These are phyloP conservation scores for Tolypocladium nubicola DNA, from an alignment of 2,329 filamentous ascomycete genomes.

Conservation along the genomic window DNA sequence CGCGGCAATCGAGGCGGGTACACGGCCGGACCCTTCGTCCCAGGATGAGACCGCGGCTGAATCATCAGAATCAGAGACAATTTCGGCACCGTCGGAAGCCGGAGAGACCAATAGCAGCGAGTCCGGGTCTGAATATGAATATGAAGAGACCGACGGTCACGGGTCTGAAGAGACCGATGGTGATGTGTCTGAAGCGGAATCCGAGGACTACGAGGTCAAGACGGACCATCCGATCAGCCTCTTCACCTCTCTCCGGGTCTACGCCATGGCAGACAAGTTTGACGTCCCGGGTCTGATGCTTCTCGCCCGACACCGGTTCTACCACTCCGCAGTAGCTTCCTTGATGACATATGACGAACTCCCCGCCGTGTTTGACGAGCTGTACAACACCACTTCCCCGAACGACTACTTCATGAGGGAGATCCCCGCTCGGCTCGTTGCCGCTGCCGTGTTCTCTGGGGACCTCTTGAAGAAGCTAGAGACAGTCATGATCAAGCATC, in stretches of 20 bases:
- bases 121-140: too few relatives aligned
- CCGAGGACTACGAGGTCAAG: neutral
- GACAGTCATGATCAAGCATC: constrained; percentile 12
- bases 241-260: constrained; percentile 14
- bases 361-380: constrained; percentile 12
- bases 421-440: constrained; percentile 10
- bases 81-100: too few relatives aligned
- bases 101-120: too few relatives aligned
- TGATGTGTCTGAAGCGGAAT: neutral
- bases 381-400: constrained; percentile 10
- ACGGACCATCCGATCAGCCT: neutral
- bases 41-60: too few relatives aligned
- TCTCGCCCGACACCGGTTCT: constrained; percentile 18
- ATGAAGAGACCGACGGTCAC: too few relatives aligned
- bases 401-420: constrained; percentile 10
- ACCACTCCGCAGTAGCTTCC: constrained; percentile 7
- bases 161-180: too few relatives aligned
- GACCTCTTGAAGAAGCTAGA: constrained; percentile 4
- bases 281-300: constrained; percentile 19
- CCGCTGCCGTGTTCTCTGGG: neutral
- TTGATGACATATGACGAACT: constrained; percentile 7
- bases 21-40: too few relatives aligned
- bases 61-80: too few relatives aligned
- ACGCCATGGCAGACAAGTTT: constrained; percentile 25
- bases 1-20: too few relatives aligned